Evolutionary conservation across 2,329 filamentous ascomycete genomes (phyloP).

Genomic region (Alternaria gaisen): DNA sequence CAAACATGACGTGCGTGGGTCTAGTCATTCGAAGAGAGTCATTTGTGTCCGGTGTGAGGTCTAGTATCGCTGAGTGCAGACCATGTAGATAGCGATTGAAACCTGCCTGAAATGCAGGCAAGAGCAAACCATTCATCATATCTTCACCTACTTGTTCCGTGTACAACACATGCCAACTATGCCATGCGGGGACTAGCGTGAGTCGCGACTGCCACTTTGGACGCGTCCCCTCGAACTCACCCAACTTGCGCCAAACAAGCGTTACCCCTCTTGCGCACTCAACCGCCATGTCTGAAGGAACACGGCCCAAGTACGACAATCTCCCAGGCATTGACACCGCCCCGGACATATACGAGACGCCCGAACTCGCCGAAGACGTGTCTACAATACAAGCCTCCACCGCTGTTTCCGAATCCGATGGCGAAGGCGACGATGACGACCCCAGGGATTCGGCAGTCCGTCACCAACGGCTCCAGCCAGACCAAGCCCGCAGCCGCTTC

Average conservation of each 20-base stretch:
- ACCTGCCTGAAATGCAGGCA: not conserved
- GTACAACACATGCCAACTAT: not conserved
- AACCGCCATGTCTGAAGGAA: slow-evolving; percentile 42
- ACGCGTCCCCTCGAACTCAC: slow-evolving; percentile 27
- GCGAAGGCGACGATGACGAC: slow-evolving; percentile 61
- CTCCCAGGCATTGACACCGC: slow-evolving; percentile 72
- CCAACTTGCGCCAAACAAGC: slow-evolving; percentile 16
- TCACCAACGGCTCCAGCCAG: slow-evolving; percentile 76
- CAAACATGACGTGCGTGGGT: not conserved
- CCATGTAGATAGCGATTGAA: slow-evolving; percentile 2
- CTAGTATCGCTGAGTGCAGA: not conserved
- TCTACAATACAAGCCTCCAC: slow-evolving; percentile 73
- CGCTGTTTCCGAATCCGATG: slow-evolving; percentile 57
- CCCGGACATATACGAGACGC: slow-evolving; percentile 96
- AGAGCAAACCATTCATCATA: not conserved
- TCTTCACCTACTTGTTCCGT: not conserved
- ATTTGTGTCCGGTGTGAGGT: not conserved
- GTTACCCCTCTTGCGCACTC: slow-evolving; percentile 5
- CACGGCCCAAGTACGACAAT: slow-evolving; percentile 59
- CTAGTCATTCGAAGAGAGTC: not conserved
- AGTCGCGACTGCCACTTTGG: slow-evolving; percentile 29
- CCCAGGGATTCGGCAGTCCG: slow-evolving; percentile 65
- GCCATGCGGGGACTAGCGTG: slow-evolving; percentile 13
- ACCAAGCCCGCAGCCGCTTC: slow-evolving; percentile 83
- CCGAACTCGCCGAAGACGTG: slow-evolving; percentile 87